Evolutionary conservation across 441 rosid genomes (phyloP).

Genomic region (Cnidoscolus chayamansa): DNA sequence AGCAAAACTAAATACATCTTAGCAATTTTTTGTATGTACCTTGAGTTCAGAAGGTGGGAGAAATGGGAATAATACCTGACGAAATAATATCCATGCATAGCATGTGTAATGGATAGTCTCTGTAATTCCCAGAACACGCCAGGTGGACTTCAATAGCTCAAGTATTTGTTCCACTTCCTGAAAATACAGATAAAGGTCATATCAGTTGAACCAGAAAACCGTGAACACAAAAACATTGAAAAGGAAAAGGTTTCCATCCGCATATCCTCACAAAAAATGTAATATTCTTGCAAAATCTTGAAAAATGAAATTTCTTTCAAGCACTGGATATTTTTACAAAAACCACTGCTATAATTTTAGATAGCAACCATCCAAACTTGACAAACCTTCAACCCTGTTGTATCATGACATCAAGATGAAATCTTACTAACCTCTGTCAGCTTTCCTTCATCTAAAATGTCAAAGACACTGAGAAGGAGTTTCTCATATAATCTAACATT

Average conservation of each 20-base stretch:
- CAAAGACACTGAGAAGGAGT: conserved; percentile 90
- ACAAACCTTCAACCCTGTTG: neutral
- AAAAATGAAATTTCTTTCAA: neutral
- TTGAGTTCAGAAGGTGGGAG: neutral
- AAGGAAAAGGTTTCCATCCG: neutral
- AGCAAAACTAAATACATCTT: neutral
- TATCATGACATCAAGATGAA: conserved; percentile 21
- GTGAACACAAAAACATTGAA: conserved; percentile 5
- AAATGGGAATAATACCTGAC: conserved; percentile 64
- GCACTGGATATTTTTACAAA: neutral
- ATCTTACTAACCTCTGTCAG: conserved; percentile 70
- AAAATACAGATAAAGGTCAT: conserved; percentile 14
- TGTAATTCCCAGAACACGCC: conserved; percentile 95
- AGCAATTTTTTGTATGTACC: neutral
- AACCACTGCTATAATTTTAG: neutral
- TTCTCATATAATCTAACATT: conserved; percentile 90
- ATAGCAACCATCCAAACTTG: neutral
- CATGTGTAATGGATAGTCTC: conserved; percentile 95
- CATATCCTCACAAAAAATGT: neutral
- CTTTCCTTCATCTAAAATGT: conserved; percentile 94
- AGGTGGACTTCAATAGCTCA: conserved; percentile 91
- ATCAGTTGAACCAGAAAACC: conserved; percentile 4
- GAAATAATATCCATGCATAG: conserved; percentile 87
- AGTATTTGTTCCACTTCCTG: conserved; percentile 99
- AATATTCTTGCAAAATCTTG: neutral